phyloP scores from a whole-genome alignment of 805 yeast species.

The Saccharomycopsis vini region DNA sequence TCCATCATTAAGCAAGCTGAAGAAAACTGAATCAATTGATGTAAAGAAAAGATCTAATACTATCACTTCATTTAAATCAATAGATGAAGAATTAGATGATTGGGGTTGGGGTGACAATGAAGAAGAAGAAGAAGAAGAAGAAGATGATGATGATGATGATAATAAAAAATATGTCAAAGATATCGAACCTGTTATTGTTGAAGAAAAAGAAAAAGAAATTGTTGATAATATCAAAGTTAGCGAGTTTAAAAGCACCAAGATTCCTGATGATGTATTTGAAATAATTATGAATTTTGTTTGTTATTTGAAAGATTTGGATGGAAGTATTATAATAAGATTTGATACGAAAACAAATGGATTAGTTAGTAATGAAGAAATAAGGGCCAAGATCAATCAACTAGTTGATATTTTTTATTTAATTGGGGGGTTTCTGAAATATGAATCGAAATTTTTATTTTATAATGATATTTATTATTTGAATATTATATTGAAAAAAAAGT shows the following conservation, averaged over 20 bases:
- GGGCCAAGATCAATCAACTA: conserved; percentile 9
- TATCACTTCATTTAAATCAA: background rate
- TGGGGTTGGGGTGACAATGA: conserved; percentile 20
- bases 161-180: no score
- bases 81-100: conserved; percentile 12
- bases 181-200: no score
- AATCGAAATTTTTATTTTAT: conserved; percentile 18
- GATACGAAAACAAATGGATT: background rate
- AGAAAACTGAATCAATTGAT: background rate
- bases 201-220: background rate
- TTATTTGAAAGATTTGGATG: conserved; percentile 4
- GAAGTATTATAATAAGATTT: no score
- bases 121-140: conserved; percentile 1
- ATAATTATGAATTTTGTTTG: conserved; percentile 7
- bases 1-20: background rate
- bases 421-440: conserved; percentile 19
- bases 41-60: background rate
- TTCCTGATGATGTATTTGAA: conserved; percentile 14
- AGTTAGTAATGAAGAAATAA: conserved; percentile 4
- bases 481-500: conserved; percentile 7
- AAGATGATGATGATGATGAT: background rate
- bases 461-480: conserved; percentile 18
- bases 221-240: background rate
- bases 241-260: conserved; percentile 11
- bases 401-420: conserved; percentile 16